phyloP scores from a whole-genome alignment of 768 basidiomycete genomes.

The Coprinopsis sp. region DNA sequence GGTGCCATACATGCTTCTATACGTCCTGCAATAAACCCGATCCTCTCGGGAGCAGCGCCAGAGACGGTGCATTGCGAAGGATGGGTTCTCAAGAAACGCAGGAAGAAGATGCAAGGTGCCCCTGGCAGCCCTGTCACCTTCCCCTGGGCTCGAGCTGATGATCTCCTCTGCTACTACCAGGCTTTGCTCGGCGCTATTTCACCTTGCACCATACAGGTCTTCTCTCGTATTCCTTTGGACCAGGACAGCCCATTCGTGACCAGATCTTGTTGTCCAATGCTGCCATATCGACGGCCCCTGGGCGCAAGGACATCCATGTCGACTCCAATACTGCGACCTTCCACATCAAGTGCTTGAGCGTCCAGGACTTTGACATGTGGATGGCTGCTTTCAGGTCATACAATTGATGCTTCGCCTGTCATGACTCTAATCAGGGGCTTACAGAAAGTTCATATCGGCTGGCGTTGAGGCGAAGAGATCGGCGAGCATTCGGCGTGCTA shows the following conservation, averaged over 20 bases:
- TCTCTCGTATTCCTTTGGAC: constrained; percentile 72
- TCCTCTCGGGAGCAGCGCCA: not conserved
- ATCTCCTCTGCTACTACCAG: constrained; percentile 38
- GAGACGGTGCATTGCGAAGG: constrained; percentile 49
- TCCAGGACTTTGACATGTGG: constrained; percentile 70
- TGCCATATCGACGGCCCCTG: constrained; percentile 71
- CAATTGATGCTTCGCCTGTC: constrained; percentile 7
- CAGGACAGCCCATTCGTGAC: constrained; percentile 68
- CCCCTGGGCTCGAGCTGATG: not conserved
- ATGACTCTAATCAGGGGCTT: constrained; percentile 11
- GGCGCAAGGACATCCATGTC: constrained; percentile 75
- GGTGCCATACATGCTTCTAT: constrained; percentile 1
- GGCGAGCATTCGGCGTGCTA: constrained; percentile 35
- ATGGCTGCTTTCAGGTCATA: constrained; percentile 67
- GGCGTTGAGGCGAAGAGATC: constrained; percentile 42
- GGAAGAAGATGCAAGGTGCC: constrained; percentile 81
- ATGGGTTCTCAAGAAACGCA: constrained; percentile 83
- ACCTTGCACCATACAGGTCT: constrained; percentile 61
- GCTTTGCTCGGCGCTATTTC: constrained; percentile 84
- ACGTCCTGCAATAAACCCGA: not conserved
- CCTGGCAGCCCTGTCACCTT: not conserved
- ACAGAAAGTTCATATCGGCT: constrained; percentile 60
- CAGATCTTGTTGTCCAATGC: constrained; percentile 62
- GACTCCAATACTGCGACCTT: constrained; percentile 75
- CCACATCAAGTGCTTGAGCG: constrained; percentile 73